These are phyloP conservation scores for Heimioporus sp. DNA, from an alignment of 768 basidiomycete genomes.

Conservation along the genomic window DNA sequence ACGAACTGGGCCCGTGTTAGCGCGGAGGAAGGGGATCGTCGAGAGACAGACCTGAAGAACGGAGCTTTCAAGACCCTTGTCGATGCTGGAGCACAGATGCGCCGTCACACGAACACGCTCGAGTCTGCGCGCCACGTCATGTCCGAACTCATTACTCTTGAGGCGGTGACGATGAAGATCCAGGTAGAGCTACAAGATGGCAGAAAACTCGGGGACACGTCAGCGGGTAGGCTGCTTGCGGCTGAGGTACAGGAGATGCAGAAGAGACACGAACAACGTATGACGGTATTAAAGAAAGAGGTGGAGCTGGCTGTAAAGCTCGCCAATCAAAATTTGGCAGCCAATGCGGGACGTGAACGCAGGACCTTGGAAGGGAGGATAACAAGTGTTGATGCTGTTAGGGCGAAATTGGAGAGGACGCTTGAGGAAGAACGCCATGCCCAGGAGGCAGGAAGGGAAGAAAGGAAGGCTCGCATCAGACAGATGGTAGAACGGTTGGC, in stretches of 20 bases:
- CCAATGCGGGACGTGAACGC: neutral
- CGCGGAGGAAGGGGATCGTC: constrained; percentile 18
- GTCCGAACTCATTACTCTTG: constrained; percentile 33
- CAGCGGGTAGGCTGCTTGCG: constrained; percentile 41
- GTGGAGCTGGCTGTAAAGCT: constrained; percentile 36
- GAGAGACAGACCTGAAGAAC: constrained; percentile 29
- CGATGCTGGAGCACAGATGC: constrained; percentile 39
- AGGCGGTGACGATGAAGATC: constrained; percentile 39
- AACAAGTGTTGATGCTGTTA: neutral
- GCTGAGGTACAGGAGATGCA: constrained; percentile 42
- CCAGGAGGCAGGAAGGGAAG: neutral
- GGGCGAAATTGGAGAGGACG: neutral
- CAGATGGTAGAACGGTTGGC: neutral
- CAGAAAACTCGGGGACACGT: constrained; percentile 42
- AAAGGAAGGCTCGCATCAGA: neutral
- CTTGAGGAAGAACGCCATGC: neutral
- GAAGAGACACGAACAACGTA: constrained; percentile 37
- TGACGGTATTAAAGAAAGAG: constrained; percentile 39
- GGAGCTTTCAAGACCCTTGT: constrained; percentile 43
- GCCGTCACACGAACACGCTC: constrained; percentile 36
- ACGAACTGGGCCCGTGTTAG: constrained; percentile 45
- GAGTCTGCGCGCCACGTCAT: constrained; percentile 43
- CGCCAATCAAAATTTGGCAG: neutral
- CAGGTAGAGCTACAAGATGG: constrained; percentile 45
- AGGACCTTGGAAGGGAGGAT: neutral